Percentiles rank a stretch among this genome's conserved stretches.
phyloP scores from a whole-genome alignment of 148 eudicot species.

The Rhododendron williamsianum region DNA sequence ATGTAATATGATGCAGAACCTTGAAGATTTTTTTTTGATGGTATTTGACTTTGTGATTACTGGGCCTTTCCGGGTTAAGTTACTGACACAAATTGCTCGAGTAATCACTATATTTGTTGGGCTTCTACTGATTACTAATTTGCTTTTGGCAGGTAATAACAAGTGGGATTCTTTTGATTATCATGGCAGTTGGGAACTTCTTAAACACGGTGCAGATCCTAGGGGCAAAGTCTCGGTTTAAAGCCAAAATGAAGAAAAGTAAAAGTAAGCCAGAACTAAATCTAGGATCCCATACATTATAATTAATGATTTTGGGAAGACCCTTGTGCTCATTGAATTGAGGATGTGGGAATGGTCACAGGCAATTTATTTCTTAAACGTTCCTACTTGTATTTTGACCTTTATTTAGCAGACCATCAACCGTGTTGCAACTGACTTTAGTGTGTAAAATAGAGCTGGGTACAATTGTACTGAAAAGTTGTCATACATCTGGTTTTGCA shows the following conservation, averaged over 20 bases:
- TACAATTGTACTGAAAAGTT: background rate
- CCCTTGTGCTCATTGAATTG: background rate
- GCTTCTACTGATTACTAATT: background rate
- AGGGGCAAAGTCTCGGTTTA: slow-evolving; percentile 33
- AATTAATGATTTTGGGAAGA: slow-evolving; percentile 1
- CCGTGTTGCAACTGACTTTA: background rate
- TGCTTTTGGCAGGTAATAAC: slow-evolving; percentile 35
- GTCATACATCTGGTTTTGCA: background rate
- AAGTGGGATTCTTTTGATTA: slow-evolving; percentile 48
- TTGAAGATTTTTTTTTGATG: background rate
- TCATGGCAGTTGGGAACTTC: slow-evolving; percentile 58
- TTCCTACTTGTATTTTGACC: background rate
- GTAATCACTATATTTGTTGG: background rate
- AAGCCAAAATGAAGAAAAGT: slow-evolving; percentile 42
- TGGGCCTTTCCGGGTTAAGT: background rate
- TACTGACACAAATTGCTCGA: background rate
- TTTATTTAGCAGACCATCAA: background rate
- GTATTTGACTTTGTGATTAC: background rate
- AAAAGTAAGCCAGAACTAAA: slow-evolving; percentile 27
- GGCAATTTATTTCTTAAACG: background rate
- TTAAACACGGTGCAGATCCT: slow-evolving; percentile 40
- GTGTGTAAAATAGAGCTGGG: background rate
- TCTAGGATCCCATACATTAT: slow-evolving; percentile 14
- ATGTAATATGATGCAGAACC: background rate
- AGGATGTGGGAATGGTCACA: background rate